Base-by-base conservation (phyloP, 176 grass and related monocot species). In the Oryza officinalis region DNA sequence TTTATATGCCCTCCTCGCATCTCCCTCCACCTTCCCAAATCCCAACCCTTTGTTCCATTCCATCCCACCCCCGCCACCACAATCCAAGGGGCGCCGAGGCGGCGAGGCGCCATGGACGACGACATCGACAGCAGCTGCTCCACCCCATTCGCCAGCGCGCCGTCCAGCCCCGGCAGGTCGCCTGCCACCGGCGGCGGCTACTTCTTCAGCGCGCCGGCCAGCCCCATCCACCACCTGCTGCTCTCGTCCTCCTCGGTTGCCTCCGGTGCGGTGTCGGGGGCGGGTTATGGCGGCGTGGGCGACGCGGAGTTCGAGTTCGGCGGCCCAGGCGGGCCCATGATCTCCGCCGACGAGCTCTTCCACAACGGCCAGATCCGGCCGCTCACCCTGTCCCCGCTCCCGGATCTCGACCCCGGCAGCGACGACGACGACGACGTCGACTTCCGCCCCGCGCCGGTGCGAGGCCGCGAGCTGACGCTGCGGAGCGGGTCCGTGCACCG, bases 131-230 rank as follows among this genome's bases (percentile, higher is more conserved):
- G 86, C 80, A 80, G 83, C 65, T 97, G 88, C 88, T 94, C 95
- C 71, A 93, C 92, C 23, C 92, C 86, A 12, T 93, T 91, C 84
- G 92, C 90, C 78, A 91, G 84, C 81, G 91, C 87, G 27, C 87
- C 89, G 1, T 93, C 96, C 27, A 95, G 93, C 63, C 93, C 93
- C 2, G 84, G 95, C 15, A 87, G 88, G 0, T 67, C 89, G 6
- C 90, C 77, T 8, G 67, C 13, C 18, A 25, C 65, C 71, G 49
- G 70, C 37, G 90, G 92, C 17, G 90, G 95, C 0, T 95, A 93
- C 80, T 98, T 98, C 91, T 98, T 95, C 91, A 98, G 96, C 74
- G 93, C 91, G 20, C 96, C 96, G 14, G 91, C 96, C 3, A 98
- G 96, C 86, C 96, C 96, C 77, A 94, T 98, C 81, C 96, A 98